Conservation (phyloP, 2,329 filamentous ascomycete species). For the Fusarium napiforme region DNA sequence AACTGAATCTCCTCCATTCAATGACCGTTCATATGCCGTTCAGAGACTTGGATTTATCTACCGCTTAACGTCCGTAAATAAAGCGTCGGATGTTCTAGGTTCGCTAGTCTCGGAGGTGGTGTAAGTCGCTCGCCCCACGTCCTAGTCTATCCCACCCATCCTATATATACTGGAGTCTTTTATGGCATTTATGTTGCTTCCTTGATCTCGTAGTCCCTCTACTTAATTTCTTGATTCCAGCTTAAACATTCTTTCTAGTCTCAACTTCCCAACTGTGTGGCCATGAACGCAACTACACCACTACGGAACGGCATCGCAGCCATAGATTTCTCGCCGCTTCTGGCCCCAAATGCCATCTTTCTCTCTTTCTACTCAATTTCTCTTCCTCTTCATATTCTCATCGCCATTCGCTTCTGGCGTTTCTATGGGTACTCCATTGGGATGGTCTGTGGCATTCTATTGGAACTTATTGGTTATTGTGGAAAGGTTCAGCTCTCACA, state of each 20-base stretch:
- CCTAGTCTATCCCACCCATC: background rate
- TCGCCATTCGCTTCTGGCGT: background rate
- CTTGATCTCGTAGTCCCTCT: background rate
- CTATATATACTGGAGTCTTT: background rate
- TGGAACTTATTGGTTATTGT: background rate
- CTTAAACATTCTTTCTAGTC: background rate
- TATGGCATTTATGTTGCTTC: rapidly evolving
- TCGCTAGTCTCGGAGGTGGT: background rate
- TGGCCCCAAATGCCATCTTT: background rate
- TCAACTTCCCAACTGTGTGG: rapidly evolving
- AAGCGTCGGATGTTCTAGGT: background rate
- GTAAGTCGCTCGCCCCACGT: background rate
- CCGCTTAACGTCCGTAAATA: background rate
- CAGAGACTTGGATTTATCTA: background rate
- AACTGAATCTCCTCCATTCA: too few relatives aligned
- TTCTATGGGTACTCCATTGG: background rate
- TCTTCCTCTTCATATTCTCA: background rate
- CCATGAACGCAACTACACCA: background rate
- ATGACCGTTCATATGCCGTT: background rate
- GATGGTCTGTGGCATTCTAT: background rate
- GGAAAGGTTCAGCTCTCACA: background rate
- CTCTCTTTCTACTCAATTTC: background rate
- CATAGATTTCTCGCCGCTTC: background rate
- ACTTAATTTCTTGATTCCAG: rapidly evolving
- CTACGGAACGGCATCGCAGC: background rate